Conservation (phyloP, 31 red algal species). For the Endocladia muricata region DNA sequence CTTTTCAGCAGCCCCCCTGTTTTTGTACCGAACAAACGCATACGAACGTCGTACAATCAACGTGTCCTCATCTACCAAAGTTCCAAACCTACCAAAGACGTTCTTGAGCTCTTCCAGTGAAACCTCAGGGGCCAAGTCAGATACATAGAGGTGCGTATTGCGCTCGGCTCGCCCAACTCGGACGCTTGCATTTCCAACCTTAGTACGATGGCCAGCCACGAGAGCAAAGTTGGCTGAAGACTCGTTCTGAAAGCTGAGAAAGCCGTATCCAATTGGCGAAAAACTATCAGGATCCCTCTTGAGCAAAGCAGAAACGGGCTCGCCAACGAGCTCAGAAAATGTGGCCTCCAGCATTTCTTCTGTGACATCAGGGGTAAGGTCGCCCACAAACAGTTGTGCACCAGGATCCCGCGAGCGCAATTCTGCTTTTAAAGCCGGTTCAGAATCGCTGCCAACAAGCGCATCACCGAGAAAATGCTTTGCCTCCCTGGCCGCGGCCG, state of each 20-base stretch:
- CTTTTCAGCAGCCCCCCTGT: conserved; percentile 52
- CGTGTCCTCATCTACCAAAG: conserved; percentile 65
- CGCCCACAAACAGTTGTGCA: conserved; percentile 63
- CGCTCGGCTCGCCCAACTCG: conserved; percentile 67
- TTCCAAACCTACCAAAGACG: conserved; percentile 54
- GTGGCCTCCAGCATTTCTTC: conserved; percentile 60
- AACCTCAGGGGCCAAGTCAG: conserved; percentile 42
- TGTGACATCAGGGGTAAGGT: conserved; percentile 60
- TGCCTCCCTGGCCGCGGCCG: conserved; percentile 40
- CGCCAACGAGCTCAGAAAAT: conserved; percentile 54
- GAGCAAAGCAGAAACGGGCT: conserved; percentile 43
- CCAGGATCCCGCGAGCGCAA: conserved; percentile 47
- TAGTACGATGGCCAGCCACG: conserved; percentile 37
- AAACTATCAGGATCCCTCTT: conserved; percentile 62
- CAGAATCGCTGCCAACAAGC: conserved; percentile 46
- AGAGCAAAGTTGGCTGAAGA: conserved; percentile 54
- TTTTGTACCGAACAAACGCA: conserved; percentile 64
- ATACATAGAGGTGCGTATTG: conserved; percentile 61
- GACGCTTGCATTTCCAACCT: conserved; percentile 60
- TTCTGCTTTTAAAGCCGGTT: conserved; percentile 51
- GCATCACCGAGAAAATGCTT: conserved; percentile 57
- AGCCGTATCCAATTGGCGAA: conserved; percentile 71
- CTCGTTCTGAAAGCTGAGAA: conserved; percentile 52
- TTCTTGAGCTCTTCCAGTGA: conserved; percentile 40
- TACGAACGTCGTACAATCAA: conserved; percentile 52